Evolutionary conservation across 1,284 basidiomycete genomes (phyloP), one percentile per base, ranked within the genome.

Genomic region (Neolentinus lepideus): DNA sequence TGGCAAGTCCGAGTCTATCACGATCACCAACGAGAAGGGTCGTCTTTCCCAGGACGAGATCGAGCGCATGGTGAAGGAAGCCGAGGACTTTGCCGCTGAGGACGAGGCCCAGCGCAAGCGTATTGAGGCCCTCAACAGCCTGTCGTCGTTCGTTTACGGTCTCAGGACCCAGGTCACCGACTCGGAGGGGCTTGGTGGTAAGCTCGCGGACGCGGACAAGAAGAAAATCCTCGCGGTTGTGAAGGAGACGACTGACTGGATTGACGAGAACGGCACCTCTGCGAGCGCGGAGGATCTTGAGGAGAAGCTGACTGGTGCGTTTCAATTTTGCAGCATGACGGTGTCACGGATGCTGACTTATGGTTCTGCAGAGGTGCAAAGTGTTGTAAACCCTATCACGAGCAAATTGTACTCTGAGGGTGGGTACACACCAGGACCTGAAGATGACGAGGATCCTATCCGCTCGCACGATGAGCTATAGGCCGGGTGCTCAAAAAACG

Each of bases 161-260:
- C 79, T 96, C 67, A 94, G 93, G 81, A 83, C 79, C 43, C 94
- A 97, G 70, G 76, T 96, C 57, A 83, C 75, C 55, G 94, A 97
- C 75, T 78, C 88, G 64, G 87, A 95, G 55, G 94, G 93, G 61
- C 84, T 97, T 55, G 94, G 94, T 62, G 91, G 90, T 64, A 97
- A 97, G 75, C 74, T 97, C 59, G 80, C 79, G 59, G 84, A 85
- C 33, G 88, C 88, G 1, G 94, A 98, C 78, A 94, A 94, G 82
- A 89, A 93, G 84, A 84, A 83, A 19, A 82, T 98, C 61, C 77
- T 92, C 56, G 82, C 80, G 24, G 77, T 85, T 45, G 76, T 97
- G 73, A 96, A 95, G 80, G 92, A 96, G 66, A 85, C 88, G 60
- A 86, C 88, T 33, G 90, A 94, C 59, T 98, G 94, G 94, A 82